Evolutionary conservation across 495 filamentous ascomycete species (phyloP).

Genomic region (Venustampulla echinocandica): DNA sequence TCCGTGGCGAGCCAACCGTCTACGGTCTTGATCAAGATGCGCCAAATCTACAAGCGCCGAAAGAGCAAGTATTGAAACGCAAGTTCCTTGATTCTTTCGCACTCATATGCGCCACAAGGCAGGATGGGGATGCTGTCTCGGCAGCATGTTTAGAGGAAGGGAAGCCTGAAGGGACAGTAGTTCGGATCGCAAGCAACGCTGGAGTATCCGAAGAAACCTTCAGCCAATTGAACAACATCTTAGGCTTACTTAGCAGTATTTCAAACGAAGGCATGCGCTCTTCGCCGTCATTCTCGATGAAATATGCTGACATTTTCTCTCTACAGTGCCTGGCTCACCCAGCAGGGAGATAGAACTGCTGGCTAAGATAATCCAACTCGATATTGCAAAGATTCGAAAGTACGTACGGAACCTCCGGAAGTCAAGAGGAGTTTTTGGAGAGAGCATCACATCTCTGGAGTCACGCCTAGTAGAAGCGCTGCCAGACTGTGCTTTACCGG

Average conservation of each 20-base stretch:
- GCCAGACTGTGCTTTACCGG: background rate
- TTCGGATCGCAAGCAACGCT: constrained; percentile 18
- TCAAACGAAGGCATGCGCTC: constrained; percentile 5
- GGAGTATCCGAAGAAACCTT: constrained; percentile 12
- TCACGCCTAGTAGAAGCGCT: background rate
- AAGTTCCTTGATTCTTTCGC: constrained; percentile 21
- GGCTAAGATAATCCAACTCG: constrained; percentile 13
- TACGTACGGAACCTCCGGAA: constrained; percentile 11
- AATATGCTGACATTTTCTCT: background rate
- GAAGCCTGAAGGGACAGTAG: constrained; percentile 10
- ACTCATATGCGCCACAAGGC: constrained; percentile 14
- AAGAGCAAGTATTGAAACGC: constrained; percentile 14
- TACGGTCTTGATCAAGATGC: constrained; percentile 14
- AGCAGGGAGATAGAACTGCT: constrained; percentile 8
- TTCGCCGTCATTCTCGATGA: background rate
- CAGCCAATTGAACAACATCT: background rate
- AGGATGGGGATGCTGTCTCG: constrained; percentile 12
- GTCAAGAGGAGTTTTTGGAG: constrained; percentile 1
- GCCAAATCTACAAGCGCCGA: background rate
- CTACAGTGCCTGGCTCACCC: constrained; percentile 1
- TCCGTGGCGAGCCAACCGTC: constrained; percentile 15
- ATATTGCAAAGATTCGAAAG: constrained; percentile 17
- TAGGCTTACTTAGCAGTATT: constrained; percentile 3
- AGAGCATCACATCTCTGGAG: constrained; percentile 2
- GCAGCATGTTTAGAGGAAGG: constrained; percentile 18